Conservation (phyloP, 768 basidiomycete genomes). For the Tricholoma sp. region DNA sequence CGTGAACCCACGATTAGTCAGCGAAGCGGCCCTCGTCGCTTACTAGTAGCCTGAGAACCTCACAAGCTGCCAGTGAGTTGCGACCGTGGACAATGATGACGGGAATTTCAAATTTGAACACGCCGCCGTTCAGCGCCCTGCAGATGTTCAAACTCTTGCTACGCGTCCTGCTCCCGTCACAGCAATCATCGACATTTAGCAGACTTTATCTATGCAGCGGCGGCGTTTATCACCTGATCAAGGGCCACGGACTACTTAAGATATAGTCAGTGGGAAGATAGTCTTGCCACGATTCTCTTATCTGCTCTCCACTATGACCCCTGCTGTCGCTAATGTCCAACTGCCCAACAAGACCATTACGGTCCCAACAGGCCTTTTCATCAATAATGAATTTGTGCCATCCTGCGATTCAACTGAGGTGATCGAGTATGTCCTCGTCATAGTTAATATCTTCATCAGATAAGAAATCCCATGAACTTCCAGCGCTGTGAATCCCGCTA, state of each 20-base stretch:
- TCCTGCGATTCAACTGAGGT: conserved; percentile 63
- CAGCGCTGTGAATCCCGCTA: conserved; percentile 79
- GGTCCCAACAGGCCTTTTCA: conserved; percentile 83
- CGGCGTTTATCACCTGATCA: conserved; percentile 7
- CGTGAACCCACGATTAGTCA: conserved; percentile 5
- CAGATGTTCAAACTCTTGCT: neutral
- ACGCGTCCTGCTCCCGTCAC: neutral
- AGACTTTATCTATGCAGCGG: neutral
- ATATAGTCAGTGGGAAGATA: neutral
- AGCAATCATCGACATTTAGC: neutral
- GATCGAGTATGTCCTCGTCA: conserved; percentile 45
- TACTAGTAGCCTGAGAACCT: no score
- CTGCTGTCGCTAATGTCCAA: conserved; percentile 35
- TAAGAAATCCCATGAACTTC: conserved; percentile 18
- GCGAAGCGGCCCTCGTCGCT: no score
- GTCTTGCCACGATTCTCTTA: neutral
- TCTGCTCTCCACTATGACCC: conserved; percentile 38
- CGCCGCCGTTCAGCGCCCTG: no score
- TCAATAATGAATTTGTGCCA: conserved; percentile 86
- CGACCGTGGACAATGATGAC: no score
- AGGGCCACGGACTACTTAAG: neutral
- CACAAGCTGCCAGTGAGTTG: no score
- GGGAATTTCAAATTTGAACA: no score
- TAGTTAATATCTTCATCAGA: conserved; percentile 5
- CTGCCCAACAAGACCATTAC: conserved; percentile 44